phyloP scores from a whole-genome alignment of 2,329 filamentous ascomycete genomes.

The Aspergillus spinulosporus region DNA sequence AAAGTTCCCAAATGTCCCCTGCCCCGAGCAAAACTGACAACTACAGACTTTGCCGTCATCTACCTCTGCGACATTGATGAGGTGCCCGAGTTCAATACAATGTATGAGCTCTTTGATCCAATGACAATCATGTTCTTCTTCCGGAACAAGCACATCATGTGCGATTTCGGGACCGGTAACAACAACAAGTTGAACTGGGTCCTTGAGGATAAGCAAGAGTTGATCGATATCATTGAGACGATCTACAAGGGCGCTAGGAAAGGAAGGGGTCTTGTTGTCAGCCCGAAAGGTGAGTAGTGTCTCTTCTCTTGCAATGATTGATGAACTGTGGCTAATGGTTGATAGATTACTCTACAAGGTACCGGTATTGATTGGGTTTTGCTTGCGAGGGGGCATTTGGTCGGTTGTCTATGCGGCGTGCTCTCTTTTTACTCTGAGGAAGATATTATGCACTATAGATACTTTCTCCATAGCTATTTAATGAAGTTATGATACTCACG shows the following conservation, averaged over 20 bases:
- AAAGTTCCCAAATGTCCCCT: too few relatives aligned
- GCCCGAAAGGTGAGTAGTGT: conserved; percentile 70
- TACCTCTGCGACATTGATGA: conserved; percentile 93
- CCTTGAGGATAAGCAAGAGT: conserved; percentile 93
- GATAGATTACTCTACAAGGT: conserved; percentile 64
- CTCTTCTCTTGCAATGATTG: not conserved
- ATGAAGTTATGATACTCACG: conserved; percentile 16
- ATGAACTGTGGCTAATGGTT: not conserved
- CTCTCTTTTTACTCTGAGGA: not conserved
- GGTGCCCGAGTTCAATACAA: conserved; percentile 90
- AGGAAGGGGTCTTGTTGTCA: conserved; percentile 91
- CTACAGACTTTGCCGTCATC: conserved; percentile 56
- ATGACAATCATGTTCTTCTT: conserved; percentile 74
- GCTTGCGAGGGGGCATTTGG: not conserved
- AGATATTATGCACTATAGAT: not conserved
- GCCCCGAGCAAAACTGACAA: not conserved
- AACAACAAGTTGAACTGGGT: conserved; percentile 99
- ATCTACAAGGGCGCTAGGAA: conserved; percentile 98
- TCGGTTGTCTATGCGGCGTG: not conserved
- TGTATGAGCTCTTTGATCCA: conserved; percentile 88
- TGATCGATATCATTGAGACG: conserved; percentile 98
- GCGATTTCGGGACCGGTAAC: conserved; percentile 93
- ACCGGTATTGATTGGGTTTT: conserved; percentile 56
- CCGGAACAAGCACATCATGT: conserved; percentile 90
- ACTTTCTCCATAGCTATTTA: conserved; percentile 7